phyloP scores from a whole-genome alignment of 2,329 filamentous ascomycete genomes.

The Echinosphaeria canescens region DNA sequence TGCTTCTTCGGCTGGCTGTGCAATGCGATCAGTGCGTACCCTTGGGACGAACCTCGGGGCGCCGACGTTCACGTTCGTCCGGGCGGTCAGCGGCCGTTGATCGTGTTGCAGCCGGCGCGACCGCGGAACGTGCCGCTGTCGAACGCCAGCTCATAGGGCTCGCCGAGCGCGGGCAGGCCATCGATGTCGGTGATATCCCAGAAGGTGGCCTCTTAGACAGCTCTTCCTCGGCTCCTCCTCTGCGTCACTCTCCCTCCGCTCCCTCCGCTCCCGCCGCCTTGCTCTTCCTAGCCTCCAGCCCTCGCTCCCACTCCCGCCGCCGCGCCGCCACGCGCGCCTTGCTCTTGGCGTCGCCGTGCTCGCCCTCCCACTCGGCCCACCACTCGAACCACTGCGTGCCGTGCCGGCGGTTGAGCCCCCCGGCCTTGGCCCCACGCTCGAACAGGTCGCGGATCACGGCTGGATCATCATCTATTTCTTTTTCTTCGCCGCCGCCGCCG shows the following conservation, averaged over 20 bases:
- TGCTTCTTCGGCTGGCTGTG: too few relatives aligned
- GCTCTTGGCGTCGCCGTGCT: conserved; percentile 45
- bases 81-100: too few relatives aligned
- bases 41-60: too few relatives aligned
- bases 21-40: too few relatives aligned
- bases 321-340: conserved; percentile 48
- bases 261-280: conserved; percentile 10
- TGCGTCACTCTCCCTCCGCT: conserved; percentile 8
- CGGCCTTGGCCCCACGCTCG: conserved; percentile 50
- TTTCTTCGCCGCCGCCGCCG: conserved; percentile 27
- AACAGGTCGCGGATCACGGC: conserved; percentile 52
- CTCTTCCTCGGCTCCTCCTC: background rate
- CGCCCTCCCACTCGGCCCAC: conserved; percentile 79
- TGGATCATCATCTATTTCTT: conserved; percentile 31
- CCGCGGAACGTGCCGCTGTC: too few relatives aligned
- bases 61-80: too few relatives aligned
- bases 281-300: conserved; percentile 16
- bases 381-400: conserved; percentile 79
- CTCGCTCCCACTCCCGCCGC: conserved; percentile 48
- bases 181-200: too few relatives aligned
- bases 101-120: too few relatives aligned
- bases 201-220: background rate
- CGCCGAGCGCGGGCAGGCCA: too few relatives aligned
- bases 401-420: conserved; percentile 58
- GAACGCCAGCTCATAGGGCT: too few relatives aligned